Percentiles rank a stretch among this genome's conserved stretches.
phyloP scores from a whole-genome alignment of 2,329 filamentous ascomycete genomes.

The Trichoderma breve region DNA sequence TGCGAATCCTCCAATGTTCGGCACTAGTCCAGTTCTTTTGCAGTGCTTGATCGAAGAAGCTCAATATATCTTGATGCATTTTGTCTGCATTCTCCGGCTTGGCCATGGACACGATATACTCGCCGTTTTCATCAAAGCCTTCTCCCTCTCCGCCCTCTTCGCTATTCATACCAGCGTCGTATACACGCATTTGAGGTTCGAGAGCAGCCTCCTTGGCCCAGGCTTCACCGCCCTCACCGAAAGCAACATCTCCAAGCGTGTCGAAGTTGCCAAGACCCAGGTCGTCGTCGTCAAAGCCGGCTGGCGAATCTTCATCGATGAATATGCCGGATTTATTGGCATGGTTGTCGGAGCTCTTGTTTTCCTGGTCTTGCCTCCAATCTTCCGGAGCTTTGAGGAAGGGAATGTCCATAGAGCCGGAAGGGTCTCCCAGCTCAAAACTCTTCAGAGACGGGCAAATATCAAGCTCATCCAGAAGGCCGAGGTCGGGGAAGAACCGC shows the following conservation, averaged over 20 bases:
- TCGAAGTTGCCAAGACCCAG: constrained; percentile 70
- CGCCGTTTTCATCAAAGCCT: constrained; percentile 55
- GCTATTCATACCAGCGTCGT: constrained; percentile 63
- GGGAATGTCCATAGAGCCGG: constrained; percentile 82
- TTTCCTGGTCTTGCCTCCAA: constrained; percentile 69
- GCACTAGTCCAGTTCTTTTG: constrained; percentile 97
- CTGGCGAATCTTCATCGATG: constrained; percentile 80
- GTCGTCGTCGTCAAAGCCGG: constrained; percentile 72
- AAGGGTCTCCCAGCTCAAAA: constrained; percentile 85
- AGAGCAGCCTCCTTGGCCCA: constrained; percentile 90
- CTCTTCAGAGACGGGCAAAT: constrained; percentile 93
- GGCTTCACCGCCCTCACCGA: constrained; percentile 92
- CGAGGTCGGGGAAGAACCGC: constrained; percentile 83
- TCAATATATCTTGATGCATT: constrained; percentile 89
- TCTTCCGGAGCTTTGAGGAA: constrained; percentile 88
- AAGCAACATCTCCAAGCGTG: constrained; percentile 70
- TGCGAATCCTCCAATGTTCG: constrained; percentile 97
- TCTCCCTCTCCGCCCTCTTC: constrained; percentile 40
- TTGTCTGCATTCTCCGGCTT: constrained; percentile 63
- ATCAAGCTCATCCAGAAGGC: constrained; percentile 76
- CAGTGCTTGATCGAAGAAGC: constrained; percentile 94
- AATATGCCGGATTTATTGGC: constrained; percentile 76
- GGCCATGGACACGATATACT: constrained; percentile 78
- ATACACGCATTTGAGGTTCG: constrained; percentile 81
- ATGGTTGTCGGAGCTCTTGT: constrained; percentile 51